Evolutionary conservation across 176 grass and related monocot genomes (phyloP).

Genomic region (Pontederia crassipes): DNA sequence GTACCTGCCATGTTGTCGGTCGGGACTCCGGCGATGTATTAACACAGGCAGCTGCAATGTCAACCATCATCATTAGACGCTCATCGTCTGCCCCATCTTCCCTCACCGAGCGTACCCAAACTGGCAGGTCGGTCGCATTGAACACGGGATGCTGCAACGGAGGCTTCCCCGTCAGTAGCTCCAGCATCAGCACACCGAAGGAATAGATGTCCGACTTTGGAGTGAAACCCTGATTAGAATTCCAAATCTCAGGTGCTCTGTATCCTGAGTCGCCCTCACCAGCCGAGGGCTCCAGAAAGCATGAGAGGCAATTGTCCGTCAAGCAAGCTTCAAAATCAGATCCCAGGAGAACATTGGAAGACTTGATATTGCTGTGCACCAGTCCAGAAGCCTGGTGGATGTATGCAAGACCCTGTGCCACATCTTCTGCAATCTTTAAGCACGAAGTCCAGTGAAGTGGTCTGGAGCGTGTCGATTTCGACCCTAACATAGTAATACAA

Average conservation of each 20-base stretch:
- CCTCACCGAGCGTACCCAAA: slow-evolving; percentile 48
- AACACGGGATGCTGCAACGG: slow-evolving; percentile 52
- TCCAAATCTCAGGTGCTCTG: slow-evolving; percentile 67
- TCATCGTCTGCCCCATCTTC: slow-evolving; percentile 55
- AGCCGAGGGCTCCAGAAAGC: slow-evolving; percentile 67
- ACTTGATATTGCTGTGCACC: slow-evolving; percentile 89
- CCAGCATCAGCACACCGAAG: slow-evolving; percentile 69
- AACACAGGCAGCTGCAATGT: slow-evolving; percentile 61
- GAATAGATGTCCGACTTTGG: slow-evolving; percentile 89
- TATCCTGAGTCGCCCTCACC: slow-evolving; percentile 41
- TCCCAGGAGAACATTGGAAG: slow-evolving; percentile 76
- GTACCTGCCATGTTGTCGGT: slow-evolving; percentile 87
- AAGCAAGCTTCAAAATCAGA: slow-evolving; percentile 94
- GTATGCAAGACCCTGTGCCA: slow-evolving; percentile 81
- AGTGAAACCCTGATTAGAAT: slow-evolving; percentile 55
- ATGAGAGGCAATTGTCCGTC: slow-evolving; percentile 77
- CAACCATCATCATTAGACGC: slow-evolving; percentile 59
- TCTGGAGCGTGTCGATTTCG: slow-evolving; percentile 64
- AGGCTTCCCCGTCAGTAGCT: slow-evolving; percentile 70
- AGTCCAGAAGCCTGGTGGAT: slow-evolving; percentile 88
- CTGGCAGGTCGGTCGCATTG: slow-evolving; percentile 47
- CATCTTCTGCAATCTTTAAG: slow-evolving; percentile 94
- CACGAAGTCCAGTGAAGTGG: slow-evolving; percentile 98
- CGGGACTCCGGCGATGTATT: slow-evolving; percentile 57
- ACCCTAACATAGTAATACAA: slow-evolving; percentile 29